Evolutionary conservation across 2,329 filamentous ascomycete genomes (phyloP), one percentile per base, ranked within the genome.

Genomic region (Neofusicoccum ribis): DNA sequence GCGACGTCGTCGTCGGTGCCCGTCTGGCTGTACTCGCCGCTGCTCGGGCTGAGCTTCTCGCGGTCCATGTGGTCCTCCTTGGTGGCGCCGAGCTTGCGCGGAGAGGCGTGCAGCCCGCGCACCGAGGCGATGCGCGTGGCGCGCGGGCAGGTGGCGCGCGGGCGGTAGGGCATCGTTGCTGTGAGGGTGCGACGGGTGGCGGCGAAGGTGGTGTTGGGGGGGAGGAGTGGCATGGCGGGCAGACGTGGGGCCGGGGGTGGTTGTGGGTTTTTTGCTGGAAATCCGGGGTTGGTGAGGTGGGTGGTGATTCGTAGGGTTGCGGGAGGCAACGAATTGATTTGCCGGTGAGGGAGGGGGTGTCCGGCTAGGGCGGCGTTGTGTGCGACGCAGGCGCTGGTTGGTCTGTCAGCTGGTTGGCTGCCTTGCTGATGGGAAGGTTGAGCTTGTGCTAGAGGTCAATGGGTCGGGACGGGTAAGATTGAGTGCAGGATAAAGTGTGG

Each of bases 1-100:
- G 84, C 82, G 0, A 88, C 84, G 12, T 80, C 78, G 49, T 88
- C 80, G 69, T 88, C 91, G 0, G 86, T 86, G 3, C 87, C 90
- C 58, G 86, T 88, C 73, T 89, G 87, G 65, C 86, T 86, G 77
- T 89, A 86, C 74, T 96, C 91, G 63, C 84, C 86, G 2, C 84
- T 78, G 39, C 86, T 82, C 0, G 90, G 87, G 66, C 89, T 86
- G 39, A 96, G 83, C 2, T 83, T 83, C 68, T 89, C 84, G 66
- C 81, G 82, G 73, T 79, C 78, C 44, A 60, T 20, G 70, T 80
- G 76, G n/a, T 77, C 68, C 66, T 81, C 78, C 68, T 83, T 83
- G 50, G 73, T 51, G 14, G 63, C 31, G 63, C 46, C 36, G 54
- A 39, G 37, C 15, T 31, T 3, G 27, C 27, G 17, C 34, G 43